Evolutionary conservation across 2,329 filamentous ascomycete species (phyloP), one percentile per base, ranked within the genome.

Genomic region (Orbilia brochopaga): DNA sequence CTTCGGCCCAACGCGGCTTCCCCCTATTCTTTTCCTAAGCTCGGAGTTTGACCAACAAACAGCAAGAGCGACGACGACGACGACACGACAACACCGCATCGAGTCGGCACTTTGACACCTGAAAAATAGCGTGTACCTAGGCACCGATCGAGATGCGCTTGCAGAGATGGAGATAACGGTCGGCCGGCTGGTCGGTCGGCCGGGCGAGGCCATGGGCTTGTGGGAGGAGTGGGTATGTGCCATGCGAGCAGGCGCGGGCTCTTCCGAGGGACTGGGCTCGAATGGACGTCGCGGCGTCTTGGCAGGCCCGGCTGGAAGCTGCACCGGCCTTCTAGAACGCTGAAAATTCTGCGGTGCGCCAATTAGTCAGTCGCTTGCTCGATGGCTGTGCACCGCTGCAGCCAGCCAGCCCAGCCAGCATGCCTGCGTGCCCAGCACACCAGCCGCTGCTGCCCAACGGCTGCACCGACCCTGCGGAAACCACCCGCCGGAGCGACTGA

Each of bases 301-400:
- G 57, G 57, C 40, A 15, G 23, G 46, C 10, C 15, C 57, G 57
- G 57, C 57, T 59, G 55, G 65, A 63, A 62, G 53, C 58, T 53
- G 53, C 65, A 23, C 50, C 52, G 24, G 21, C 40, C 65, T 69
- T 69, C 65, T 69, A 69, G 65, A 69, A 69, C 65, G 17, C 44
- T 19, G 15, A 48, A 48, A 48, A 48, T 19, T 48, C 44, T 48
- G 44, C 44, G 8, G 44, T 32, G n/a, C 5, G 11, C n/a, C 2
- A 21, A 48, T 48, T 48, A 48, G 44, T 48, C 44, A 48, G 44
- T 15, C 17, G 27, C 27, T 32, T 32, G 27, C n/a, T n/a, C 4
- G 27, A 32, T 32, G 27, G 27, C 27, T 32, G 27, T 32, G 27
- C 27, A 32, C n/a, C n/a, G n/a, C n/a, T n/a, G n/a, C n/a, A n/a